Percentiles rank a stretch among this genome's conserved stretches.
phyloP scores from a whole-genome alignment of 2,329 filamentous ascomycete genomes.

The Leptosphaerulina australis region DNA sequence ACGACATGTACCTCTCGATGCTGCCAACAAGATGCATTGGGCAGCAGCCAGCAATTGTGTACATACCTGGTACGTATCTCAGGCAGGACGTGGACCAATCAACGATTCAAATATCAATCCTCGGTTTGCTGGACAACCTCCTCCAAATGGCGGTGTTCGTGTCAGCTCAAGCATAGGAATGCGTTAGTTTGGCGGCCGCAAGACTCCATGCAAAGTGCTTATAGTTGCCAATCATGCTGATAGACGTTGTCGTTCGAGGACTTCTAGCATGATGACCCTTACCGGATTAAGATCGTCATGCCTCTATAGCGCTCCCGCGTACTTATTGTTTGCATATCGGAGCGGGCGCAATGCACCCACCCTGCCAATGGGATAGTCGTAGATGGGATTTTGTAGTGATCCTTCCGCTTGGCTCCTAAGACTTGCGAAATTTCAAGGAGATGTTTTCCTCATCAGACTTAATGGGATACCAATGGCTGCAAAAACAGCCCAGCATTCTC shows the following conservation, averaged over 20 bases:
- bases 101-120: slow-evolving; percentile 29
- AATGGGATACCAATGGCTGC: too few relatives aligned
- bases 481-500: not conserved
- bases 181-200: slow-evolving; percentile 26
- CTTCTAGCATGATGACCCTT: slow-evolving; percentile 24
- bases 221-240: slow-evolving; percentile 26
- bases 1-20: slow-evolving; percentile 24
- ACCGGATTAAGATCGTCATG: slow-evolving; percentile 28
- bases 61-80: slow-evolving; percentile 43
- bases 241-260: slow-evolving; percentile 21
- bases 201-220: slow-evolving; percentile 23
- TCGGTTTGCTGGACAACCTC: slow-evolving; percentile 25
- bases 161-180: slow-evolving; percentile 14
- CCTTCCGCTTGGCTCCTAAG: slow-evolving; percentile 10
- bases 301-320: slow-evolving; percentile 38
- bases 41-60: slow-evolving; percentile 37
- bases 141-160: slow-evolving; percentile 31
- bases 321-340: slow-evolving; percentile 38
- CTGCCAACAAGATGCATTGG: slow-evolving; percentile 38
- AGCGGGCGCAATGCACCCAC: slow-evolving; percentile 24
- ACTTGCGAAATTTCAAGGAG: not conserved
- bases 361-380: slow-evolving; percentile 24
- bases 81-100: slow-evolving; percentile 41
- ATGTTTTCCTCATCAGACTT: not conserved
- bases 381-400: slow-evolving; percentile 2